phyloP scores from a whole-genome alignment of 768 basidiomycete species.

The Sarcomyxa edulis region DNA sequence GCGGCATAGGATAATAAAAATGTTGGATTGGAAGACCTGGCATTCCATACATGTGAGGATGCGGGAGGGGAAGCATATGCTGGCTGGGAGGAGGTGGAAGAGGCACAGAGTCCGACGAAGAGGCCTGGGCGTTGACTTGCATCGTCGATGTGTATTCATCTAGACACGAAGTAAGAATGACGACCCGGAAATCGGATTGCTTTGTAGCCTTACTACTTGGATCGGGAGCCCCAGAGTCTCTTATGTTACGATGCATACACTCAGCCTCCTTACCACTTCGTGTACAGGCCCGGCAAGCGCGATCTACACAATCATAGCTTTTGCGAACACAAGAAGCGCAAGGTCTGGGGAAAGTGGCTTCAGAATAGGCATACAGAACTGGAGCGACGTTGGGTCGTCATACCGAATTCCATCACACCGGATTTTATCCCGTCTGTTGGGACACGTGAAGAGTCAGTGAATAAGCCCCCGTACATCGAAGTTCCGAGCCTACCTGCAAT shows the following conservation, averaged over 20 bases:
- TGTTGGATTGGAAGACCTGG: background rate
- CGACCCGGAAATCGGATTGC: background rate
- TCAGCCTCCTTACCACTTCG: conserved; percentile 39
- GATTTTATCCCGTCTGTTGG: conserved; percentile 53
- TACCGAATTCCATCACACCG: conserved; percentile 57
- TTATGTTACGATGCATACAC: conserved; percentile 36
- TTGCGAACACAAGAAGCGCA: conserved; percentile 46
- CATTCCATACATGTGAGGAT: too few species aligned
- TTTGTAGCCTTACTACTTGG: conserved; percentile 13
- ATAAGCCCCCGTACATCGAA: conserved; percentile 4
- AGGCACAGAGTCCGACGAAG: conserved; percentile 4
- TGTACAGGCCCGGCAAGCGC: conserved; percentile 37
- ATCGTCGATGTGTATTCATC: conserved; percentile 5
- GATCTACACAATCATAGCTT: conserved; percentile 47
- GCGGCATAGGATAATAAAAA: background rate
- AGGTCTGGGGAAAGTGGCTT: conserved; percentile 35
- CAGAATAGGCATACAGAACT: conserved; percentile 2
- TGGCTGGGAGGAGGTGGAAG: too few species aligned
- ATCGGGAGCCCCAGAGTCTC: conserved; percentile 16
- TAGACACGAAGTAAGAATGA: background rate
- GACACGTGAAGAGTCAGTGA: conserved; percentile 9
- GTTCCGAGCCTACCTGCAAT: conserved; percentile 46
- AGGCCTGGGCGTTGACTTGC: conserved; percentile 6
- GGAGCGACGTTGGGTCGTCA: conserved; percentile 7
- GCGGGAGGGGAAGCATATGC: too few species aligned